Percentiles rank a stretch among this genome's conserved stretches.
Evolutionary conservation across 116 monocot genomes (phyloP).

Genomic region (Cymodocea nodosa): DNA sequence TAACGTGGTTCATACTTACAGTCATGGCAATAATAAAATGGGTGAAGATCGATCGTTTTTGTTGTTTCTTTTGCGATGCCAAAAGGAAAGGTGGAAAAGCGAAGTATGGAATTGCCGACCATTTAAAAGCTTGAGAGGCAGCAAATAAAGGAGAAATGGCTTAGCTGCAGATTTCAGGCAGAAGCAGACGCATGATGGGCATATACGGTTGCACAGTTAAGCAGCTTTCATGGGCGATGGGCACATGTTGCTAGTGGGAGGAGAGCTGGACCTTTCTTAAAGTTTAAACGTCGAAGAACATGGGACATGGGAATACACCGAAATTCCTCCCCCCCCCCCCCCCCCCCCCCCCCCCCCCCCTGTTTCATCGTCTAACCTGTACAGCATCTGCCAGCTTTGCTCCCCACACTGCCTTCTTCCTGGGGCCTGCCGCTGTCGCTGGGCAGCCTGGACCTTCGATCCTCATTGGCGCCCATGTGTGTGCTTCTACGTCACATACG

Average conservation of each 20-base stretch:
- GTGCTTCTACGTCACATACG: no score
- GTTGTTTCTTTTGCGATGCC: no score
- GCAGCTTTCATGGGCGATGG: neutral
- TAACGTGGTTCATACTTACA: no score
- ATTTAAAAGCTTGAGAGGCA: neutral
- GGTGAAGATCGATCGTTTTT: no score
- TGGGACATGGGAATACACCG: neutral
- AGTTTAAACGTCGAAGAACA: neutral
- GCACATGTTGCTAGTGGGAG: neutral
- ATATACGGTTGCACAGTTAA: neutral
- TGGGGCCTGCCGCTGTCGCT: no score
- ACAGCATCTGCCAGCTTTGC: slow-evolving; percentile 1
- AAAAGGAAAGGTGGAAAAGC: no score
- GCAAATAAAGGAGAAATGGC: neutral
- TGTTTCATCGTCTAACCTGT: no score
- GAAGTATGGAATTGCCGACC: neutral
- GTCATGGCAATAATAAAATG: no score
- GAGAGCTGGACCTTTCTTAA: neutral
- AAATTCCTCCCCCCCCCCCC: no score
- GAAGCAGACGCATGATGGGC: neutral
- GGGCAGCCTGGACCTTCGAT: no score
- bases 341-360: no score
- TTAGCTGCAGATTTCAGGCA: neutral
- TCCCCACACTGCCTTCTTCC: neutral
- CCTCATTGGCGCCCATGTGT: no score